Evolutionary conservation across 768 basidiomycete genomes (phyloP).

Genomic region (Tulasnella sp.): DNA sequence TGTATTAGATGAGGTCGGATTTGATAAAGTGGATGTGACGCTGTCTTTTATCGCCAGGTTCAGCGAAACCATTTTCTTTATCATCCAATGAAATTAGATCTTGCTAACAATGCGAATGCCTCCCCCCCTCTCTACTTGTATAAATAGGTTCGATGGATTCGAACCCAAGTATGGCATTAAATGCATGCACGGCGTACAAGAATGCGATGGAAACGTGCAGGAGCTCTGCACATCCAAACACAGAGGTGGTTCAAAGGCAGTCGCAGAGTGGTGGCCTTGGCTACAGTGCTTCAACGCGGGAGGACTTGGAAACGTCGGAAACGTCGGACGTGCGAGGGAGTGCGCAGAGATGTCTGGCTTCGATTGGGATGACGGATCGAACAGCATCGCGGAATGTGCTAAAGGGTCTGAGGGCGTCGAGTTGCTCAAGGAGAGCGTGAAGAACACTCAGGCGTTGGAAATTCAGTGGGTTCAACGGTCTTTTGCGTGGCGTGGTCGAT

Average conservation of each 20-base stretch:
- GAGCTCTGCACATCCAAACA: conserved; percentile 53
- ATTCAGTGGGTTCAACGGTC: conserved; percentile 39
- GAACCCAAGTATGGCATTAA: conserved; percentile 64
- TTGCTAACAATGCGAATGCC: background rate
- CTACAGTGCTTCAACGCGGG: conserved; percentile 69
- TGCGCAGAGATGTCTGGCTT: conserved; percentile 56
- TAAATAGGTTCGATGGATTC: conserved; percentile 44
- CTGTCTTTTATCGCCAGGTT: conserved; percentile 68
- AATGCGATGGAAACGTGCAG: conserved; percentile 84
- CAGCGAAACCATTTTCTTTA: too few species aligned
- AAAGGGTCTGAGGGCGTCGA: conserved; percentile 48
- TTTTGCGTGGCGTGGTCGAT: conserved; percentile 1
- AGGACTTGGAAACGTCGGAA: conserved; percentile 47
- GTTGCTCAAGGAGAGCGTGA: conserved; percentile 53
- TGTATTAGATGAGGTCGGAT: conserved; percentile 47
- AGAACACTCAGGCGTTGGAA: conserved; percentile 33
- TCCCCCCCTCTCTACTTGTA: background rate
- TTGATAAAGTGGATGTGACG: conserved; percentile 52
- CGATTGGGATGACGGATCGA: conserved; percentile 52
- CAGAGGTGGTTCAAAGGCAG: conserved; percentile 32
- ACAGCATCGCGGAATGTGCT: conserved; percentile 37
- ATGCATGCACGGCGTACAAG: conserved; percentile 69
- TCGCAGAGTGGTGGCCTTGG: conserved; percentile 69
- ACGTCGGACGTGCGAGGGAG: conserved; percentile 45
- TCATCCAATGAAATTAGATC: too few species aligned